These are phyloP conservation scores for Cryphonectria nitschkei DNA, from an alignment of 2,329 filamentous ascomycete species.

Conservation along the genomic window DNA sequence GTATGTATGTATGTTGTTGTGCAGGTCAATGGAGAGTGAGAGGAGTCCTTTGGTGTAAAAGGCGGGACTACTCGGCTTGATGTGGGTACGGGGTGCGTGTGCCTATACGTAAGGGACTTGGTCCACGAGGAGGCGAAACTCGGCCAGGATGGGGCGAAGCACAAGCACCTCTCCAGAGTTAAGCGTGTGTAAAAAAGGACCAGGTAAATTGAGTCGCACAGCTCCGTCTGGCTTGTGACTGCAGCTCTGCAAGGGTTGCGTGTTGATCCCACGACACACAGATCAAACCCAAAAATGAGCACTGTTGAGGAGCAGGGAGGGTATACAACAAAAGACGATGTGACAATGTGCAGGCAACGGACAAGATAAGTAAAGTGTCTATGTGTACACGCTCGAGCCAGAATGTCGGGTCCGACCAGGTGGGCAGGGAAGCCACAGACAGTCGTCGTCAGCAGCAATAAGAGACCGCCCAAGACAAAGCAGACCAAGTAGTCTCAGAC, in stretches of 20 bases:
- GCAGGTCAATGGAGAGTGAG: neutral
- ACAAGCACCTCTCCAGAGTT: neutral
- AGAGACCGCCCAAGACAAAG: neutral
- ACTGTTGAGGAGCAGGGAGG: neutral
- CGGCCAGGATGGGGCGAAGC: neutral
- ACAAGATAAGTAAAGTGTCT: neutral
- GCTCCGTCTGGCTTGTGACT: neutral
- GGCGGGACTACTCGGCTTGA: slow-evolving; percentile 14
- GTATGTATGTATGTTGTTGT: slow-evolving; percentile 13
- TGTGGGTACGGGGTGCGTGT: slow-evolving; percentile 27
- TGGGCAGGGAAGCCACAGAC: neutral
- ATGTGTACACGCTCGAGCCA: neutral
- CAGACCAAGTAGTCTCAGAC: slow-evolving; percentile 1
- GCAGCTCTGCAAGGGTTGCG: neutral
- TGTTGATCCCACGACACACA: neutral
- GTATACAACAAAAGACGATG: neutral
- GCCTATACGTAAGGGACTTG: slow-evolving; percentile 26
- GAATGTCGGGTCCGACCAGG: neutral
- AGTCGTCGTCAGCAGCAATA: slow-evolving; percentile 3
- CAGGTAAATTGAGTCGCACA: neutral
- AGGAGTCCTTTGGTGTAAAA: slow-evolving; percentile 8
- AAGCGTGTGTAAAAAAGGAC: neutral
- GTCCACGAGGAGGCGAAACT: slow-evolving; percentile 2
- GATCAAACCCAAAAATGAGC: neutral
- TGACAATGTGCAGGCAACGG: neutral